Base-by-base conservation (phyloP, 2,329 filamentous ascomycete genomes). In the Colletotrichum salicis region DNA sequence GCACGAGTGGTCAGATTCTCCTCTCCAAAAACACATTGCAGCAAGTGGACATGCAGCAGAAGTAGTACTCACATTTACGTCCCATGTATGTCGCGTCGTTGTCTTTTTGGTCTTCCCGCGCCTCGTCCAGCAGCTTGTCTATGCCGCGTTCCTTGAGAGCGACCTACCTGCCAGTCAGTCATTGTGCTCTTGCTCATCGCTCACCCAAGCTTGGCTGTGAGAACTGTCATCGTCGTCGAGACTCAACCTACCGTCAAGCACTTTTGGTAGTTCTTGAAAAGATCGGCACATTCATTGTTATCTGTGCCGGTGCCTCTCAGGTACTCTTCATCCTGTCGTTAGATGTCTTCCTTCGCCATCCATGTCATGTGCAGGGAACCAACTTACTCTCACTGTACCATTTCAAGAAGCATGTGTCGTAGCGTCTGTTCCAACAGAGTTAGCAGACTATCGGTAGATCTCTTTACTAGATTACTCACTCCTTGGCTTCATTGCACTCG, bases 371-470 rank as follows among this genome's bases (percentile, higher is more conserved):
- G 41, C 22, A 33, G 62, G 64, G 31, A 75, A 35, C 82, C 58
- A 35, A 82, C 92, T 71, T 87, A 98, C 96, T 98, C 84, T 99
- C 96, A 80, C 95, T 98, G 82, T 99, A 99, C 96, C 96, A 99
- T 84, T 97, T 98, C 75, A 99, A 86, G 81, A 99, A 99, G 84
- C 96, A 99, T 64, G 93, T 95, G 82, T 99, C 96, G 80, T 99
- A 99, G 77, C 92, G 94, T 81, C 95, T 98, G 73, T 3, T 15
- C 54, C 54, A 73, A 72, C 67, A 77, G 63, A 45, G 27, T 37
- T 55, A 63, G 60, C 27, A 63, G 45, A n/a, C n/a, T n/a, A n/a
- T n/a, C n/a, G n/a, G n/a, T 22, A 4, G 5, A 3, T 33, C 2
- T 29, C 22, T 6, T 7, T 1, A n/a, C 41, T 10, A 10, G 1